Base-by-base conservation (phyloP, 2,329 filamentous ascomycete species). In the Curvularia spicifera region DNA sequence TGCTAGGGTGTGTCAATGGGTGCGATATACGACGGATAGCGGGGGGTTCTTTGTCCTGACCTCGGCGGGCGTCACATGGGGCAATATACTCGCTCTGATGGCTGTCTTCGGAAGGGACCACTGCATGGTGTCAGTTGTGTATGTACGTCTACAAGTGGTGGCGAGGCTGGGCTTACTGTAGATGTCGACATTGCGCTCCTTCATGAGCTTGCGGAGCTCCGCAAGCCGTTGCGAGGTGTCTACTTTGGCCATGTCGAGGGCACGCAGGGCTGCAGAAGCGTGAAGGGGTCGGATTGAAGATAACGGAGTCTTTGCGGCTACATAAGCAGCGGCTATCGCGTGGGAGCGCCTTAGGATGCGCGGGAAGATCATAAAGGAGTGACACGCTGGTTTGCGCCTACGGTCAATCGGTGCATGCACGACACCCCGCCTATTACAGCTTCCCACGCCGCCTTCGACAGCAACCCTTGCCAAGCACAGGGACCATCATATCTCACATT, bases 1-100 rank as follows among this genome's bases (percentile, higher is more conserved):
- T 74, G 89, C 91, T 82, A 70, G 28, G 48, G 26, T 45, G 51
- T 53, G 66, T 77, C 68, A 75, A 67, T 66, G 67, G 53, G 55
- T 61, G 59, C 26, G 67, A 51, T 58, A 64, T 59, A 63, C 50
- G 60, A 61, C 40, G 53, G 55, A 53, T 46, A 57, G 48, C 51
- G 59, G 61, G 66, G 58, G 42, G 26, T 44, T 12, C 24, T 33
- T 18, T 18, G 50, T 60, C 12, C 71, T 71, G 63, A 87, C 85
- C 85, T 85, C 95, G 89, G 67, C 95, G 88, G 60, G 86, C 93
- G 81, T 99, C 95, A 76, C 92, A 97, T n/a, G 89, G 88, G 50
- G 95, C 95, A 77, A 97, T 97, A 78, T 99, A 99, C 81, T 99
- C 95, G 67, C 94, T 98, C 68, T 94, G 91, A 77, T 99, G 95